Percentiles rank a stretch among this genome's conserved stretches.
These are phyloP conservation scores for Calonectria hawksworthii DNA, from an alignment of 2,329 filamentous ascomycete species.

Conservation along the genomic window DNA sequence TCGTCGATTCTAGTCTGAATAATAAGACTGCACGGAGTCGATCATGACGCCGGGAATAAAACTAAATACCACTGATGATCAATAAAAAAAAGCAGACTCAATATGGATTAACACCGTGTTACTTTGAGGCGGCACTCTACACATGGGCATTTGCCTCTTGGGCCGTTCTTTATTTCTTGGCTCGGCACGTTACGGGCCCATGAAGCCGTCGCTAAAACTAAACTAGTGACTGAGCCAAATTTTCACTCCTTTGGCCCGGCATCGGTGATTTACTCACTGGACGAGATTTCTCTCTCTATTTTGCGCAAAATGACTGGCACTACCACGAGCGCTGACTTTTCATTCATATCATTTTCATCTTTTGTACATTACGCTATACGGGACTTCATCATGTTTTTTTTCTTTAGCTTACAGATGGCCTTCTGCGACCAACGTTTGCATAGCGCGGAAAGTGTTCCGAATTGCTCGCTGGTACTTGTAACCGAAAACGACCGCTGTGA, in stretches of 20 bases:
- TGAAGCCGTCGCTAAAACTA: not conserved
- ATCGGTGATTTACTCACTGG: not conserved
- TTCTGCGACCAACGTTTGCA: conserved; percentile 33
- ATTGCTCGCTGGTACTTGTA: conserved; percentile 47
- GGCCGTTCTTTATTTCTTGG: not conserved
- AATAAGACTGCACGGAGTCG: not conserved
- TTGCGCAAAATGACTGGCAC: conserved; percentile 17
- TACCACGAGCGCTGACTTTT: not conserved
- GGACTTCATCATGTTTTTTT: not conserved
- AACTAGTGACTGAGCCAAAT: not conserved
- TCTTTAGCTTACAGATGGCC: not conserved
- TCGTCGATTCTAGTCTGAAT: not conserved
- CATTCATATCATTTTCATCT: not conserved
- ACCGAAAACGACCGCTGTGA: conserved; percentile 41
- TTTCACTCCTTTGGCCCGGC: not conserved
- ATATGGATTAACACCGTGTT: not conserved
- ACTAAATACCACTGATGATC: not conserved
- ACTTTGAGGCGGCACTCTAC: not conserved
- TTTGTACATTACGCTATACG: not conserved
- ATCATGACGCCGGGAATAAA: not conserved
- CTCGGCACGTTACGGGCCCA: not conserved
- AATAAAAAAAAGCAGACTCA: not conserved
- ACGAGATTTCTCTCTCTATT: not conserved
- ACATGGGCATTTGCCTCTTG: not conserved
- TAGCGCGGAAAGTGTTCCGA: conserved; percentile 32